Base-by-base conservation (phyloP, 441 rosid species). In the Gossypium schwendimanii region DNA sequence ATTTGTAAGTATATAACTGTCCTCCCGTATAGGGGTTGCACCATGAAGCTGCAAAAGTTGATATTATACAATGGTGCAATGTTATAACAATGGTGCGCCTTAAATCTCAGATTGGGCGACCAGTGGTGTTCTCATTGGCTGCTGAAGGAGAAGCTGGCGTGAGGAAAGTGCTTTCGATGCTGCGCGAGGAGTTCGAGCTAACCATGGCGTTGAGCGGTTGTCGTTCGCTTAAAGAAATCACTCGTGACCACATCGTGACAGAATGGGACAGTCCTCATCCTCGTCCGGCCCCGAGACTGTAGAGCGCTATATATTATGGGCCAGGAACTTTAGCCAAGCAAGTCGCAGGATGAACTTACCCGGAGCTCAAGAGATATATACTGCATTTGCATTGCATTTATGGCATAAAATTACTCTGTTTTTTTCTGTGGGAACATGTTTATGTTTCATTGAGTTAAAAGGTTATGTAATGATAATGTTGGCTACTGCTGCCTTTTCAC, bases 191-290 rank as follows among this genome's bases (percentile, higher is more conserved):
- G 79, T 86, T 93, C 14, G 98, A 95, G 81, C 81, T 95, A 18
- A 91, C 99, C 28, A 95, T 95, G 98, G 92, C 97, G 15, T 73
- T 95, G 52, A 86, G 89, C 67, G 98, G 99, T 0, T 95, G 98
- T 78, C 83, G 91, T 71, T 87, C 91, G 0, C 81, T 95, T 33
- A 85, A 81, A 80, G 98, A 93, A 85, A 93, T 93, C 39, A 87
- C 86, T 12, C 87, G 96, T 4, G 62, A 83, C 78, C 99, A 91
- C 80, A 79, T 95, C 18, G 65, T 72, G 66, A 71, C 99, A 0
- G 91, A 91, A 8, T 91, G 92, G 96, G 97, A 93, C 78, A 50
- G 1, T 9, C 71, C 71, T 76, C 20, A 12, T 67, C 90, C 86
- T 60, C 87, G 74, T n/a, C 45, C 73, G 8, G 49, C 63, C 3